Conservation (phyloP, 345 rosid genomes). For the Psidium guajava region DNA sequence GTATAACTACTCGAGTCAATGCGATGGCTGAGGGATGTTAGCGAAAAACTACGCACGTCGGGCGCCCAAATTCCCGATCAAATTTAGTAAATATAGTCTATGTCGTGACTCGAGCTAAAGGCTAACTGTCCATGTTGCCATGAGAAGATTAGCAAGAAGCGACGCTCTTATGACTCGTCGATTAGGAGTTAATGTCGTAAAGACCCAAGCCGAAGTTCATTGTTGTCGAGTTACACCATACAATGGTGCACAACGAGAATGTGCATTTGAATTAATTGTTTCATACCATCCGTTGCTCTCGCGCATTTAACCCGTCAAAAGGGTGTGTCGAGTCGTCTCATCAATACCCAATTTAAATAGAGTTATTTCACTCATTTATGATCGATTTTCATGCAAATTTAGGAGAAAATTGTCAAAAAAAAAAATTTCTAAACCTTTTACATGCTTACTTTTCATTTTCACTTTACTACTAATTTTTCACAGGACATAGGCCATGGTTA, state of each 20-base stretch:
- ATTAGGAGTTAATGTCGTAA: neutral
- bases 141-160: neutral
- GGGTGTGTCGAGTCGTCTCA: no score
- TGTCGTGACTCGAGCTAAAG: neutral
- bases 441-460: no score
- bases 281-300: neutral
- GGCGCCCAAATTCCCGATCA: neutral
- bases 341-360: no score
- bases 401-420: no score
- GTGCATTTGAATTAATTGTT: neutral
- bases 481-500: no score
- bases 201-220: neutral
- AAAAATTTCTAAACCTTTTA: no score
- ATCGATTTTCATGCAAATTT: no score
- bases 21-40: neutral
- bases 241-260: neutral
- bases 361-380: no score
- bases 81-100: neutral
- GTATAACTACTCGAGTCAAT: neutral
- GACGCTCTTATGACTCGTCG: neutral
- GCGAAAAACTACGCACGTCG: neutral
- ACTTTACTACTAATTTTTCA: no score
- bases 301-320: neutral
- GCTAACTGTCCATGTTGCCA: neutral
- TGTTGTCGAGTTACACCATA: neutral